Conservation (phyloP, 768 basidiomycete species). For the Pisolithus sp. region DNA sequence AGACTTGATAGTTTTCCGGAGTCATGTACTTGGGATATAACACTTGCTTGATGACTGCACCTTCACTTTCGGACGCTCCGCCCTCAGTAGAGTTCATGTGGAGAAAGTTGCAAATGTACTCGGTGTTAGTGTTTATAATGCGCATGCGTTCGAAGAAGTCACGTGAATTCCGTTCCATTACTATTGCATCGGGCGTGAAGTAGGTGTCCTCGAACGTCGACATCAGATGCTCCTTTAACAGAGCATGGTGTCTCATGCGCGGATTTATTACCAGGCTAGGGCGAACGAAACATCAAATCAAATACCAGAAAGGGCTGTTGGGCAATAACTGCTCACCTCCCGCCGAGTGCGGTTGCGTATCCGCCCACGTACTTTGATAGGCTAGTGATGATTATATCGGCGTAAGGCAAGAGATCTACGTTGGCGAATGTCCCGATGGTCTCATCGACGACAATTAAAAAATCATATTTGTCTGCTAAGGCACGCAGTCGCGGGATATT, state of each 20-base stretch:
- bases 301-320: background rate
- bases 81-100: conserved; percentile 47
- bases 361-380: conserved; percentile 94
- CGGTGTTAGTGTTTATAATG: conserved; percentile 75
- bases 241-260: conserved; percentile 55
- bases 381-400: conserved; percentile 88
- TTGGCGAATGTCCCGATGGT: conserved; percentile 94
- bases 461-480: conserved; percentile 83
- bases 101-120: conserved; percentile 76
- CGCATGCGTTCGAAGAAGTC: conserved; percentile 75
- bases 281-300: background rate
- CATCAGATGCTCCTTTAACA: conserved; percentile 55
- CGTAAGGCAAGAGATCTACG: conserved; percentile 80
- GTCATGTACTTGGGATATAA: conserved; percentile 87
- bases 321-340: conserved; percentile 54
- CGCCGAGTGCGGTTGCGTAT: conserved; percentile 93
- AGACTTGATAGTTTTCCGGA: conserved; percentile 61
- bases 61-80: conserved; percentile 24
- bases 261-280: conserved; percentile 84
- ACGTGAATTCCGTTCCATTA: conserved; percentile 97
- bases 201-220: conserved; percentile 75
- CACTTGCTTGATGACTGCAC: conserved; percentile 65
- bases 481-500: conserved; percentile 69
- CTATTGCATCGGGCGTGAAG: conserved; percentile 87
- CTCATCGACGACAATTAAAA: conserved; percentile 87